Conservation (phyloP, 176 grass and related monocot genomes). For the Musa itinerans region DNA sequence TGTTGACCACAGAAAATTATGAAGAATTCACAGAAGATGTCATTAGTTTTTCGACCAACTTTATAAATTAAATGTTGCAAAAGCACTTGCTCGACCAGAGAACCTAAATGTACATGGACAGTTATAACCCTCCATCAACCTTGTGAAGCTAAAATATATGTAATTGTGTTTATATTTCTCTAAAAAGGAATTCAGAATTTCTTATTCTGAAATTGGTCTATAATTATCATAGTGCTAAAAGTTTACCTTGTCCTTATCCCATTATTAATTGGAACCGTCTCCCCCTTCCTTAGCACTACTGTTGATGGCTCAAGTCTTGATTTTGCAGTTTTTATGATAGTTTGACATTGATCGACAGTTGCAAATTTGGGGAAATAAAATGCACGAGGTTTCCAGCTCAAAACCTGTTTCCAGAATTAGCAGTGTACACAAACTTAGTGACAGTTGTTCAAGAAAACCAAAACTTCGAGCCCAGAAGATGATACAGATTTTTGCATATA, state of each 20-base stretch:
- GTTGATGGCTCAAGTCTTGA: slow-evolving; percentile 15
- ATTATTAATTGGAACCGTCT: slow-evolving; percentile 8
- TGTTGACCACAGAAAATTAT: no score
- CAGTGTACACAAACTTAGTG: background rate
- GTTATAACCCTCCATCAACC: background rate
- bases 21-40: no score
- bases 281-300: slow-evolving; percentile 2
- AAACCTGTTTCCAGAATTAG: background rate
- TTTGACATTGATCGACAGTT: slow-evolving; percentile 8
- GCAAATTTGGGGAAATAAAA: slow-evolving; percentile 23
- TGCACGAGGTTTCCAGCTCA: slow-evolving; percentile 27
- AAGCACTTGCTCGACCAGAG: background rate
- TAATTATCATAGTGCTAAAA: background rate
- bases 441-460: background rate
- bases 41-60: no score
- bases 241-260: slow-evolving; percentile 26
- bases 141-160: background rate
- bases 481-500: no score
- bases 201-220: background rate
- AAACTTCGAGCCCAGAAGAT: no score
- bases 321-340: slow-evolving; percentile 7
- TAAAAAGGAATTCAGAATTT: background rate
- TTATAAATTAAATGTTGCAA: background rate
- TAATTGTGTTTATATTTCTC: background rate
- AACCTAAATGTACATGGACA: background rate